Evolutionary conservation across 305 asterid species (phyloP).

Genomic region (Fraxinus sp.): DNA sequence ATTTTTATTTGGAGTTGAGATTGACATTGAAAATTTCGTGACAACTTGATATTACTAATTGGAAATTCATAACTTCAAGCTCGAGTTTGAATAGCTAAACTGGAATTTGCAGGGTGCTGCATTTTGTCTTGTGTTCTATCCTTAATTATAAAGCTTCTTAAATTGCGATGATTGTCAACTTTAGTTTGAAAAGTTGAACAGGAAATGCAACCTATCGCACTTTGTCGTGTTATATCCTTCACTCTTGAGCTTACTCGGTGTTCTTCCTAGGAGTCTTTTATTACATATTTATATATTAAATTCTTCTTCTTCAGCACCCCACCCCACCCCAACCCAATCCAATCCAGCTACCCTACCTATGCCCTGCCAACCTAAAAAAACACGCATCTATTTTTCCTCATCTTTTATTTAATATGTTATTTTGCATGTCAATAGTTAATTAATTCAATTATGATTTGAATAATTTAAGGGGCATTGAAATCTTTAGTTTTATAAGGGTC

Average conservation of each 20-base stretch:
- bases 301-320: too few relatives aligned
- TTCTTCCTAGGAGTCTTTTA: too few relatives aligned
- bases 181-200: background rate
- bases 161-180: background rate
- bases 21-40: background rate
- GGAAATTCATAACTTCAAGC: background rate
- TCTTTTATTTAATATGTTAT: too few relatives aligned
- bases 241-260: background rate
- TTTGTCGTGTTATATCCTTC: background rate
- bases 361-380: too few relatives aligned
- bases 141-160: background rate
- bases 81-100: background rate
- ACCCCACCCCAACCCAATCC: too few relatives aligned
- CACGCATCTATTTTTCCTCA: too few relatives aligned
- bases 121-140: background rate
- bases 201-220: background rate
- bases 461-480: too few relatives aligned
- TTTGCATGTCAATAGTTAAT: too few relatives aligned
- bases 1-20: background rate
- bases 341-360: too few relatives aligned
- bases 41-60: background rate
- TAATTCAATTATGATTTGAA: too few relatives aligned
- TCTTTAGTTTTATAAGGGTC: too few relatives aligned
- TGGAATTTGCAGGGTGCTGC: background rate
- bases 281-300: too few relatives aligned